Base-by-base conservation (phyloP, 202 grass and related monocot genomes). In the Brachypodium distachyon region DNA sequence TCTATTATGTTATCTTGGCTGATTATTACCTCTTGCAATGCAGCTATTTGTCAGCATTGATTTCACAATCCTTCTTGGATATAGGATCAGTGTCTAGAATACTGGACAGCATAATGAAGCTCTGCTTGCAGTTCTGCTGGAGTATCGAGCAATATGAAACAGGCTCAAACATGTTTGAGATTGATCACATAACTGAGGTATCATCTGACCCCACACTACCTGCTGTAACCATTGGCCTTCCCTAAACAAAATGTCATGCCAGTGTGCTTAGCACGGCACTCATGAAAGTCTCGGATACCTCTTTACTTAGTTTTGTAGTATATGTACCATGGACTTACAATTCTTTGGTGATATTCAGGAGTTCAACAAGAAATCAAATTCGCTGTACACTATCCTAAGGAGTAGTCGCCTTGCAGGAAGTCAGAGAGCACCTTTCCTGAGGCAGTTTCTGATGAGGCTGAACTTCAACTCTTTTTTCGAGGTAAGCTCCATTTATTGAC, bases 311-410 rank as follows among this genome's bases (percentile, higher is more conserved):
- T 69, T 74, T 71, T 73, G 32, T 38, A 49, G 41, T 68, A 80
- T 44, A 42, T 67, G 44, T 43, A 54, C 3, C 31, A 67, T 52
- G 29, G 11, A 71, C 44, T 54, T 76, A 1, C 50, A 26, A 39
- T 71, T 4, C 27, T 40, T 62, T 79, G 70, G 43, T 74, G 52
- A 42, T 73, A 61, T 55, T 14, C 79, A 98, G 95, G 95, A 95
- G 55, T 98, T 98, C 83, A 95, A 89, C 74, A 98, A 98, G 83
- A 98, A 98, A 66, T 95, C 91, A 40, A 98, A 98, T 86, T 98
- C 96, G 3, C 48, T 95, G 10, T 98, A 98, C 67, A 98, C 96
- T 9, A 95, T 98, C 74, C 71, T 98, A 63, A 82, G 91, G 19
- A 98, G 91, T 29, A 98, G 91, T 55, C 91, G 89, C 31, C 87